Base-by-base conservation (phyloP, 495 filamentous ascomycete species). In the Neurospora sp. region DNA sequence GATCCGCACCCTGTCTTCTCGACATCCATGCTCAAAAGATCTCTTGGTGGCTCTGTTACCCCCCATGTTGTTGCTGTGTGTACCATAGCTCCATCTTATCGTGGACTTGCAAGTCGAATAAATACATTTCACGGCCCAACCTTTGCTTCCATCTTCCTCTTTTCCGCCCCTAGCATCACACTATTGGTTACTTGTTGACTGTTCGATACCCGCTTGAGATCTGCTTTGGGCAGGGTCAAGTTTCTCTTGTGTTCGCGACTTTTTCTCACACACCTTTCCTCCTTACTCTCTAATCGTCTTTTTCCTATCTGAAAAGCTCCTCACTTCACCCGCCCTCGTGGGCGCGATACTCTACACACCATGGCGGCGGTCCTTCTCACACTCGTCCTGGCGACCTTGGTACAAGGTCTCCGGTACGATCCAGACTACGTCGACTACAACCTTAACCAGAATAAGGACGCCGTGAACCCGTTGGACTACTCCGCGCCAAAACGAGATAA, bases 391-490 rank as follows among this genome's bases (percentile, higher is more conserved):
- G 45, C 71, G 40, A 69, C 73, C 40, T 72, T 74, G 27, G 73
- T 72, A 18, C 69, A 75, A 68, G 83, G 83, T 37, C 86, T 89
- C 77, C 86, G 84, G 10, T 91, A 88, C 73, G 85, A 89, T 69
- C 82, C 87, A 27, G 78, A 81, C 7, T 81, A 89, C 44, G 78
- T 82, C 65, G 79, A 82, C 53, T 90, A 87, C 78, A 91, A 91
- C 71, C 80, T 92, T 69, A 92, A 92, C 75, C 82, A 85, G 70
- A 91, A 92, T 79, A 78, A 87, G 76, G 78, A 84, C 20, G 88
- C 91, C 1, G 83, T 75, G 14, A 77, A 84, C 40, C 89, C 90
- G 0, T 78, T 87, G 4, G 85, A 93, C 39, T 93, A 92, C 78
- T 87, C 83, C 77, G 87, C 87, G 16, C 78, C 84, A 80, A 91